These are phyloP conservation scores for Pseudonectria foliicola DNA, from an alignment of 2,329 filamentous ascomycete species.

Conservation along the genomic window DNA sequence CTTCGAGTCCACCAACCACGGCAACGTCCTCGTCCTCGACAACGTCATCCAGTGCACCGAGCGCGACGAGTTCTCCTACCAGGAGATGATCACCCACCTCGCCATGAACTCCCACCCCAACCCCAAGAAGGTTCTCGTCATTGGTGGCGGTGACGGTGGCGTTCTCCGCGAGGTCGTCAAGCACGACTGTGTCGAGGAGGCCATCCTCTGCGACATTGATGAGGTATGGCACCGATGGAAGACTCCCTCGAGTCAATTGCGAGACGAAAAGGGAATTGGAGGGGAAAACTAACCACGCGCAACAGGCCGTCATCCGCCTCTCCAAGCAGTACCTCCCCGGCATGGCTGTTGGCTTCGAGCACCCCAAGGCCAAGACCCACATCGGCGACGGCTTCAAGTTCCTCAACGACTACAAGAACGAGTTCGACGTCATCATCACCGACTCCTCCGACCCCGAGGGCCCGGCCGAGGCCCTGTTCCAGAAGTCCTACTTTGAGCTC, in stretches of 20 bases:
- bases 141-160: constrained; percentile 94
- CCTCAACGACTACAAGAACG: constrained; percentile 90
- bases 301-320: constrained; percentile 84
- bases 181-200: constrained; percentile 95
- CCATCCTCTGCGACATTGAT: constrained; percentile 95
- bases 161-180: constrained; percentile 98
- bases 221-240: constrained; percentile 68
- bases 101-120: constrained; percentile 98
- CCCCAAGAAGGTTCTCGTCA: constrained; percentile 97
- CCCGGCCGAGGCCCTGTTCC: constrained; percentile 91
- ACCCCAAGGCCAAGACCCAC: constrained; percentile 89
- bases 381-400: constrained; percentile 99
- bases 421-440: constrained; percentile 99
- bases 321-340: constrained; percentile 96
- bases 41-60: constrained; percentile 99
- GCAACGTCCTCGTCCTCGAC: constrained; percentile 92
- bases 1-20: constrained; percentile 97
- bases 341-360: constrained; percentile 89
- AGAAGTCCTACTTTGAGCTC: constrained; percentile 98
- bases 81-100: constrained; percentile 99
- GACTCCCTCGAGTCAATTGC: too few relatives aligned
- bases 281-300: constrained; percentile 2
- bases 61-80: constrained; percentile 98
- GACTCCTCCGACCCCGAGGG: constrained; percentile 97
- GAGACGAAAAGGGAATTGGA: too few relatives aligned